Evolutionary conservation across 176 grass and related monocot genomes (phyloP).

Genomic region (Guadua angustifolia): DNA sequence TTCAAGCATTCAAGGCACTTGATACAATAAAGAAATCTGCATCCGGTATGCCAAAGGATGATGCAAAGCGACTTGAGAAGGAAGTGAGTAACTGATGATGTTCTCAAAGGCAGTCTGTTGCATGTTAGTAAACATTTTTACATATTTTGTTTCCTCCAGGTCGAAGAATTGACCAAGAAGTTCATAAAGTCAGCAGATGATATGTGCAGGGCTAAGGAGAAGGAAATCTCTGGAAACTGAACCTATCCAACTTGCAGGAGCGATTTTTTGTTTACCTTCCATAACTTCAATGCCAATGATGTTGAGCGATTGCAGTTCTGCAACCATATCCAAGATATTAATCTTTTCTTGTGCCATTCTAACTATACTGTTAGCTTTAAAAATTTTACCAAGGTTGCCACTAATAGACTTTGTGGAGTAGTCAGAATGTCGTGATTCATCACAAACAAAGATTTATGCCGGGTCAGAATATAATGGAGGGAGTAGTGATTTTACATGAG

Average conservation of each 20-base stretch:
- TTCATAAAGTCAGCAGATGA: conserved; percentile 87
- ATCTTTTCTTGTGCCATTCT: conserved; percentile 12
- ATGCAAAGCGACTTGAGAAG: conserved; percentile 86
- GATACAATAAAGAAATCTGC: conserved; percentile 95
- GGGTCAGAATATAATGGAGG: too few species aligned
- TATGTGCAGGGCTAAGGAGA: conserved; percentile 98
- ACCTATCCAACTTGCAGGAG: not conserved
- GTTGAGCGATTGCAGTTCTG: conserved; percentile 22
- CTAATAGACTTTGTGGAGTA: too few species aligned
- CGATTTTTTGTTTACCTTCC: conserved; percentile 29
- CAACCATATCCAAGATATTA: not conserved
- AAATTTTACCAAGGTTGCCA: too few species aligned
- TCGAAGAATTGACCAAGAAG: conserved; percentile 92
- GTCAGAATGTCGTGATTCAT: too few species aligned
- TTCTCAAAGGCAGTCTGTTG: conserved; percentile 21
- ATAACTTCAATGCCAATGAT: conserved; percentile 1
- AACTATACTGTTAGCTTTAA: conserved; percentile 26
- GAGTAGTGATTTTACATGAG: too few species aligned
- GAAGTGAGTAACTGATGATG: conserved; percentile 58
- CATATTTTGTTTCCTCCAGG: conserved; percentile 48
- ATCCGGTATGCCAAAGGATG: conserved; percentile 89
- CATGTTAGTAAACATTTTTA: conserved; percentile 1
- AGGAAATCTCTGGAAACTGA: conserved; percentile 81
- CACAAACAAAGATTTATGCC: too few species aligned
- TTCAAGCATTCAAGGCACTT: conserved; percentile 63